phyloP scores from a whole-genome alignment of 306 rosid species.

The Inga leiocalycina region DNA sequence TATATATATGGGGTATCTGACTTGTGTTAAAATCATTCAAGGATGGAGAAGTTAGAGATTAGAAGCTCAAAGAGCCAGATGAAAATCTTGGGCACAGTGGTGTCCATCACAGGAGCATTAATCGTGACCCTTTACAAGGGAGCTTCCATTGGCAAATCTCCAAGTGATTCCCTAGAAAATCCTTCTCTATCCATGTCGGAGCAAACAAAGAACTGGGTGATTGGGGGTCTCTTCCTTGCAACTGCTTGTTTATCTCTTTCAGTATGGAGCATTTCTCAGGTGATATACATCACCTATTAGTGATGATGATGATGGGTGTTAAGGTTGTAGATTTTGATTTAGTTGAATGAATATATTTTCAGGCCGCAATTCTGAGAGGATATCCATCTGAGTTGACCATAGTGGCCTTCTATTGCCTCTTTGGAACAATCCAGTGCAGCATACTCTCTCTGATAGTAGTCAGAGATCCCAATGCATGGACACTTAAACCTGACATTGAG shows the following conservation, averaged over 20 bases:
- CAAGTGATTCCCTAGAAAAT: neutral
- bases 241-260: conserved; percentile 47
- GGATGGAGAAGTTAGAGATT: conserved; percentile 50
- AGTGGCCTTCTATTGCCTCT: conserved; percentile 60
- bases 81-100: conserved; percentile 42
- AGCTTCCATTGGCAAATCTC: conserved; percentile 34
- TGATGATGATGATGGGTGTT: neutral
- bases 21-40: conserved; percentile 27
- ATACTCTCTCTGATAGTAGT: conserved; percentile 47
- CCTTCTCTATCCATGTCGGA: conserved; percentile 10
- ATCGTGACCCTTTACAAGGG: conserved; percentile 59
- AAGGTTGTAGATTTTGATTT: conserved; percentile 34
- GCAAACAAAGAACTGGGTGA: conserved; percentile 53
- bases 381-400: conserved; percentile 66
- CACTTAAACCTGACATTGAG: conserved; percentile 47
- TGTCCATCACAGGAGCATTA: conserved; percentile 56
- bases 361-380: conserved; percentile 66
- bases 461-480: conserved; percentile 58
- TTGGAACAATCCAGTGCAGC: conserved; percentile 69
- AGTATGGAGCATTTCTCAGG: conserved; percentile 60
- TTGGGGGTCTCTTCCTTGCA: conserved; percentile 58
- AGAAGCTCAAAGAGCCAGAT: conserved; percentile 47
- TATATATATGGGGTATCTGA: neutral
- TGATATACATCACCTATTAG: conserved; percentile 15
- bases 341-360: conserved; percentile 18